phyloP scores from a whole-genome alignment of 805 yeast species.

The Saturnispora gosingensis region DNA sequence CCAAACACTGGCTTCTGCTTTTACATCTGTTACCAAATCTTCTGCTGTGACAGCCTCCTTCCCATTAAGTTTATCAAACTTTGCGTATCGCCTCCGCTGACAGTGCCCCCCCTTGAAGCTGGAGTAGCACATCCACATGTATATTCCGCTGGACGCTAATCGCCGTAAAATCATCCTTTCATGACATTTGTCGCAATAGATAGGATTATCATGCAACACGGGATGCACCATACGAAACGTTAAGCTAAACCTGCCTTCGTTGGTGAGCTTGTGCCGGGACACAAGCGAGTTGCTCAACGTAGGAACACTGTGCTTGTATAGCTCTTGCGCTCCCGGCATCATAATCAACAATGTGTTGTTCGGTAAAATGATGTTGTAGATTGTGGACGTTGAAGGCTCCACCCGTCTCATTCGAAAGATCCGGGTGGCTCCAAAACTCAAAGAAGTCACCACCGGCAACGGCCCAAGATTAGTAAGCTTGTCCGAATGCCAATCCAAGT shows the following conservation, averaged over 20 bases:
- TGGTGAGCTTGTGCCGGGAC: conserved; percentile 36
- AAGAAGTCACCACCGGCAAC: conserved; percentile 53
- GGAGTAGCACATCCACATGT: conserved; percentile 58
- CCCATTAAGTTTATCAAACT: conserved; percentile 29
- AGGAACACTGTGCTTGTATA: conserved; percentile 57
- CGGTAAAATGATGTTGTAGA: conserved; percentile 49
- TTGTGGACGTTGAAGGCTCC: conserved; percentile 24
- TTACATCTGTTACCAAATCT: not conserved
- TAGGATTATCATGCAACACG: conserved; percentile 28
- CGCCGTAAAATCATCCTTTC: conserved; percentile 47
- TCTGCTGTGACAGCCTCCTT: not conserved
- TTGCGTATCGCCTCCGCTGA: conserved; percentile 41
- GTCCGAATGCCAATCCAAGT: conserved; percentile 72
- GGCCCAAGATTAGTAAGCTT: conserved; percentile 67
- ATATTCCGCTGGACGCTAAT: conserved; percentile 42
- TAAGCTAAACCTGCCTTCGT: conserved; percentile 46
- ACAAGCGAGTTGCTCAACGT: conserved; percentile 33
- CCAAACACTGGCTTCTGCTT: not conserved
- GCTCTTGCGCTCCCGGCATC: conserved; percentile 77
- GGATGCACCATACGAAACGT: conserved; percentile 53
- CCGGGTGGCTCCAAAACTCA: conserved; percentile 62
- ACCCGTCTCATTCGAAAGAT: conserved; percentile 48
- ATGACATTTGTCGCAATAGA: conserved; percentile 35
- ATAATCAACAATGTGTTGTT: conserved; percentile 63
- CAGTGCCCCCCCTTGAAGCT: conserved; percentile 37